Base-by-base conservation (phyloP, 2,329 filamentous ascomycete genomes). In the Orbilia javanica region DNA sequence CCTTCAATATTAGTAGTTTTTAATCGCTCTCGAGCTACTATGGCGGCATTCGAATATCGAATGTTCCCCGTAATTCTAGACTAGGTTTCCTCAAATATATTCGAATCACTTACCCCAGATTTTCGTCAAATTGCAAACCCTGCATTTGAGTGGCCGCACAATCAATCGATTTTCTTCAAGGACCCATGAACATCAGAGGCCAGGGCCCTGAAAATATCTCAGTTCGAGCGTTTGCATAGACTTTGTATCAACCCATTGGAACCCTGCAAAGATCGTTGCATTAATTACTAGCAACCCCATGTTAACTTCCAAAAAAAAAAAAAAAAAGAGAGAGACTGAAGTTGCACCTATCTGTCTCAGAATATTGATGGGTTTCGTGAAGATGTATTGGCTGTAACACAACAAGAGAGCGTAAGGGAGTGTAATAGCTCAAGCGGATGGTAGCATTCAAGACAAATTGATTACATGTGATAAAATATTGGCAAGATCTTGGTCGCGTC, bases 171-270 rank as follows among this genome's bases (percentile, higher is more conserved):
- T 50, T 27, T 18, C 6, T 25, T 10, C 20, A 27, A 29, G 22
- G 27, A 3, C 27, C 50, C 50, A 29, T 53, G 46, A 53, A 53
- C 1, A 53, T 18, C 50, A 18, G 10, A 18, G 50, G 25, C 22
- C 4, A 39, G 31, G 27, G 39, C 52, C 52, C 52, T 57, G 52
- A 63, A 67, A 67, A 67, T 67, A 67, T 67, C 64, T 67, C 64
- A 67, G 64, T 34, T 67, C 48, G 64, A 55, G 46, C 64, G 31
- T 63, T 29, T 15, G 25, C 34, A 63, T 31, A 63, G 31, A 29
- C 31, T 52, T 52, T 65, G 27, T 42, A 20, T 39, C 29, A 15
- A 25, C 4, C 64, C 64, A 67, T 42, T 44, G 8, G 18, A 8
- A n/a, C 64, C 64, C 31, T 67, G 64, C 15, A 55, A 44, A 44